phyloP scores from a whole-genome alignment of 129 eudicot species.

The Flaveria trinervia region DNA sequence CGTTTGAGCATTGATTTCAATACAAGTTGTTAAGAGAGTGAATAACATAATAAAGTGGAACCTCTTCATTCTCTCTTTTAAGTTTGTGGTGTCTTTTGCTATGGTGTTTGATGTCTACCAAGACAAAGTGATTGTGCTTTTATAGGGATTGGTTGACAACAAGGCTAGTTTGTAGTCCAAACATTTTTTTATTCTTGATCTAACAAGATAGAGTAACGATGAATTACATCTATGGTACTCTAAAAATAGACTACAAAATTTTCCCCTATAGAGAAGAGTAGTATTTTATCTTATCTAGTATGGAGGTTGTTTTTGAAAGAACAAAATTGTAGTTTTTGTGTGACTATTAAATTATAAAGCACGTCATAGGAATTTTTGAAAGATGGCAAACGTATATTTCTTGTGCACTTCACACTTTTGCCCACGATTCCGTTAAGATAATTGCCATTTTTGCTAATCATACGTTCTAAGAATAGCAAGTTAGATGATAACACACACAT shows the following conservation, averaged over 20 bases:
- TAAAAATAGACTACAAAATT: background rate
- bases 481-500: background rate
- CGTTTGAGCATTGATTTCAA: too few species aligned
- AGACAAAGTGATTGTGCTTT: background rate
- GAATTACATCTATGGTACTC: background rate
- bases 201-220: too few species aligned
- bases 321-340: background rate
- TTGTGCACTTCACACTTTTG: background rate
- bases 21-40: constrained; percentile 18
- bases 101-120: background rate
- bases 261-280: background rate
- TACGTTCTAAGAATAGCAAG: background rate
- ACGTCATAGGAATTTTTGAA: background rate
- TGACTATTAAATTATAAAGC: background rate
- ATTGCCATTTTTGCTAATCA: background rate
- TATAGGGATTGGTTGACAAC: constrained; percentile 2
- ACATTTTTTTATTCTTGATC: background rate
- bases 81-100: background rate
- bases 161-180: background rate
- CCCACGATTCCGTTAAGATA: too few species aligned
- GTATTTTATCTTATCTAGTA: background rate
- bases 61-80: constrained; percentile 29
- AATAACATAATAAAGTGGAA: background rate
- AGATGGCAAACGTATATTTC: background rate
- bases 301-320: background rate